Conservation (phyloP, 768 basidiomycete genomes). For the Chiua virens region DNA sequence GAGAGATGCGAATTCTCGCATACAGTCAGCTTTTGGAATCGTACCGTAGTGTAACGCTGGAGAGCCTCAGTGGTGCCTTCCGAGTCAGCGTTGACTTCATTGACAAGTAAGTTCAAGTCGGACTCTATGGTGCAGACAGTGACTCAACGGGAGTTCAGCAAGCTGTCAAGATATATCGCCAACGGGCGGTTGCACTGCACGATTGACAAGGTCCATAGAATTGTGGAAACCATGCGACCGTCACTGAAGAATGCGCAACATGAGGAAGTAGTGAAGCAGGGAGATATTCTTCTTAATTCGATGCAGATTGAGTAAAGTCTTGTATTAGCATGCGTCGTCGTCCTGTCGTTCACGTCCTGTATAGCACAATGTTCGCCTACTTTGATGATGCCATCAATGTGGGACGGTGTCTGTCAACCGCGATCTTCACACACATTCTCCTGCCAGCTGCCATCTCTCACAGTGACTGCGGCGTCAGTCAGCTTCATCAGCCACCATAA, state of each 20-base stretch:
- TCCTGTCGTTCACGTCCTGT: background rate
- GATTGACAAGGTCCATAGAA: constrained; percentile 91
- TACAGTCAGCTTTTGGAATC: constrained; percentile 91
- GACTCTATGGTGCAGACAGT: background rate
- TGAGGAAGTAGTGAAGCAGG: constrained; percentile 90
- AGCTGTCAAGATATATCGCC: constrained; percentile 91
- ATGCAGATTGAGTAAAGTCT: constrained; percentile 92
- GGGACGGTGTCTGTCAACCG: too few relatives aligned
- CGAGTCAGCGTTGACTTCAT: constrained; percentile 88
- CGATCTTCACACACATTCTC: too few relatives aligned
- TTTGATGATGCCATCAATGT: too few relatives aligned
- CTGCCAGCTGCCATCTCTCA: too few relatives aligned
- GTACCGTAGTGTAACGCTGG: constrained; percentile 86
- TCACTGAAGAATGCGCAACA: constrained; percentile 83
- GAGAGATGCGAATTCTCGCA: constrained; percentile 95
- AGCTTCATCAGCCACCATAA: background rate
- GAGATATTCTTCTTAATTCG: constrained; percentile 84
- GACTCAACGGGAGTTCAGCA: constrained; percentile 45
- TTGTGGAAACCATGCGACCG: constrained; percentile 87
- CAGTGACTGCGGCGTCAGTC: too few relatives aligned
- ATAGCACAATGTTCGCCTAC: too few relatives aligned
- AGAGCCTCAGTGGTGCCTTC: constrained; percentile 82
- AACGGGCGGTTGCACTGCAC: constrained; percentile 79
- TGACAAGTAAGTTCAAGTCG: constrained; percentile 61
- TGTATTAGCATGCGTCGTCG: constrained; percentile 41